A percentile compares a stretch with the other conserved stretches of the same genome.
These are phyloP conservation scores for Ceratocystis harringtonii DNA, from an alignment of 2,329 filamentous ascomycete genomes.

Conservation along the genomic window DNA sequence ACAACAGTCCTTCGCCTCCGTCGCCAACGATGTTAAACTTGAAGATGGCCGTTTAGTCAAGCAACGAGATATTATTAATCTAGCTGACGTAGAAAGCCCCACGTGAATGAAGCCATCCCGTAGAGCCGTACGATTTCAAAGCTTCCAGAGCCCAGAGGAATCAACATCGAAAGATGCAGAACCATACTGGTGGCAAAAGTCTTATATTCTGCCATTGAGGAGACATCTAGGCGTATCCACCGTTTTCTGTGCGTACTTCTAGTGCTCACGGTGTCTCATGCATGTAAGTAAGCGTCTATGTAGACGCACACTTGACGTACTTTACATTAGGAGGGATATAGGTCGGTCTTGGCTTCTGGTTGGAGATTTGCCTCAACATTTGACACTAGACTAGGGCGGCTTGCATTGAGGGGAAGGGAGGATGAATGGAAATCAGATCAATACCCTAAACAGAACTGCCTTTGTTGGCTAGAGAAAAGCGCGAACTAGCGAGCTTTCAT, in stretches of 20 bases:
- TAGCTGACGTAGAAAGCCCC: too few species aligned
- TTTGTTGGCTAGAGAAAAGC: slow-evolving; percentile 2
- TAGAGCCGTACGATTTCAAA: too few species aligned
- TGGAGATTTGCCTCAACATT: not conserved
- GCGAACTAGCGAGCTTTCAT: slow-evolving; percentile 7
- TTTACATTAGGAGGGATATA: not conserved
- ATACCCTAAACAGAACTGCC: not conserved
- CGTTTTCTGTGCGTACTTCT: not conserved
- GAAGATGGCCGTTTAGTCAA: too few species aligned
- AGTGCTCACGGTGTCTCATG: not conserved
- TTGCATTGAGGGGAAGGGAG: not conserved
- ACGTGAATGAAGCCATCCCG: too few species aligned
- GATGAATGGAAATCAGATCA: not conserved
- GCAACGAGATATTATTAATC: too few species aligned
- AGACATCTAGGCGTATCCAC: too few species aligned
- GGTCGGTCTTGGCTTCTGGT: not conserved
- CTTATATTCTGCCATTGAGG: too few species aligned
- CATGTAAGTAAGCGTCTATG: not conserved
- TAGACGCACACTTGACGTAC: not conserved
- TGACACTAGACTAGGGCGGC: not conserved
- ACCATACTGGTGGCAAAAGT: too few species aligned
- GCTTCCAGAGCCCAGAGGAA: too few species aligned
- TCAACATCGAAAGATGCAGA: too few species aligned
- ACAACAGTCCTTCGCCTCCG: too few species aligned
- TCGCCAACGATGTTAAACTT: too few species aligned